Conservation (phyloP, 1,284 basidiomycete species). For the Mycena citricolor region DNA sequence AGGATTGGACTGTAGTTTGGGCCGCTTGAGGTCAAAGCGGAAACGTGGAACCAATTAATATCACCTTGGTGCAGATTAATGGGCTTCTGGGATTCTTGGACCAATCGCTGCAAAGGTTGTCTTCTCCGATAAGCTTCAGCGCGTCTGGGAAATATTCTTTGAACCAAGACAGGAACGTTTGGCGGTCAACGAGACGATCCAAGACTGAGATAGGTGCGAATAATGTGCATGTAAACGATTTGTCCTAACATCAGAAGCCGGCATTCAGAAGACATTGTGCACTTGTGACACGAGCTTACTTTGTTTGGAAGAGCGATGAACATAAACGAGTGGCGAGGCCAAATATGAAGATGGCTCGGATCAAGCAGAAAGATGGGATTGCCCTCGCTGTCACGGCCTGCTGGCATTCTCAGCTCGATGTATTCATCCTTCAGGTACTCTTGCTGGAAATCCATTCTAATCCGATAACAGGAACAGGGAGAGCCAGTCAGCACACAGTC, state of each 20-base stretch:
- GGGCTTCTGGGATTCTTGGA: conserved; percentile 82
- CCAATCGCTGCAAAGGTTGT: conserved; percentile 74
- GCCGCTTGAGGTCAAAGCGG: conserved; percentile 29
- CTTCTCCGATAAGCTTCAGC: conserved; percentile 77
- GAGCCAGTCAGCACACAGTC: no score
- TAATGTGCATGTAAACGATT: conserved; percentile 85
- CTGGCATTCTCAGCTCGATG: conserved; percentile 92
- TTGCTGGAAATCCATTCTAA: conserved; percentile 89
- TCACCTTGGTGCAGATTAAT: conserved; percentile 87
- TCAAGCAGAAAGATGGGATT: conserved; percentile 78
- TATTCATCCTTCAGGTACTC: conserved; percentile 95
- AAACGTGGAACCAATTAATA: no score
- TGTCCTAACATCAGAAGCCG: conserved; percentile 51
- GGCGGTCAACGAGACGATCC: conserved; percentile 59
- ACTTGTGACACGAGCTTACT: conserved; percentile 43
- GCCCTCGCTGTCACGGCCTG: conserved; percentile 62
- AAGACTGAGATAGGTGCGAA: conserved; percentile 87
- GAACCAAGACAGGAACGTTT: conserved; percentile 76
- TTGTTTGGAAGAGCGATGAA: conserved; percentile 96
- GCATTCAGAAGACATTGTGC: no score
- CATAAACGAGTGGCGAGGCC: conserved; percentile 98
- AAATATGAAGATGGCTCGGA: conserved; percentile 95
- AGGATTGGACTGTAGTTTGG: conserved; percentile 61
- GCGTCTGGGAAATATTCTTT: conserved; percentile 84
- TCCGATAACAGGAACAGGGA: no score